A percentile compares a stretch with the other conserved stretches of the same genome.
phyloP scores from a whole-genome alignment of 805 yeast species.

The Metschnikowia picachoensis region DNA sequence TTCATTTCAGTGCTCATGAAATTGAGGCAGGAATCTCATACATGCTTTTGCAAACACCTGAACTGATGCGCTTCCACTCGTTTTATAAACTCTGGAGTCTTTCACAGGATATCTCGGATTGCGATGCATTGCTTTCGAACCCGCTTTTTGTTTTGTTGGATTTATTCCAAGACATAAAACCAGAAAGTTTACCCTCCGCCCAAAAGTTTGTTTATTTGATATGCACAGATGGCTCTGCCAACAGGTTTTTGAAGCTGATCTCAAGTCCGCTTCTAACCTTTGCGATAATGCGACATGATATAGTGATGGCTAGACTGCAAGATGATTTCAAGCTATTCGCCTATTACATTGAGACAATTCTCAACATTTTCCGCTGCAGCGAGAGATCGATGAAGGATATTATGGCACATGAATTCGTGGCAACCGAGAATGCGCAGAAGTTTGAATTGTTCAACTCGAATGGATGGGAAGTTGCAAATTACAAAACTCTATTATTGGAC shows the following conservation, averaged over 20 bases:
- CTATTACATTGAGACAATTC: conserved; percentile 55
- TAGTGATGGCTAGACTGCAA: conserved; percentile 27
- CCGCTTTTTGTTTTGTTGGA: conserved; percentile 71
- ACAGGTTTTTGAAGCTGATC: conserved; percentile 56
- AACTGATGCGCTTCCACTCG: conserved; percentile 40
- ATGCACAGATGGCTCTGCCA: conserved; percentile 50
- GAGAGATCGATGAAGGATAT: conserved; percentile 40
- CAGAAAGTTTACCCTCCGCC: conserved; percentile 26
- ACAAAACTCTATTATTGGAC: conserved; percentile 51
- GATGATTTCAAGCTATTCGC: conserved; percentile 64
- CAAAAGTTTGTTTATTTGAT: conserved; percentile 47
- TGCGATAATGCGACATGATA: conserved; percentile 29
- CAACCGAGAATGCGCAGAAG: conserved; percentile 44
- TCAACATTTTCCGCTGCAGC: conserved; percentile 49
- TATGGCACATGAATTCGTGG: conserved; percentile 57
- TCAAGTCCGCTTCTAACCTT: conserved; percentile 50
- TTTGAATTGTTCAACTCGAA: conserved; percentile 39
- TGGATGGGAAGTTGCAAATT: conserved; percentile 54
- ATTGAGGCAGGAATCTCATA: conserved; percentile 73
- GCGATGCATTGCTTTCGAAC: conserved; percentile 47
- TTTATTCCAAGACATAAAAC: conserved; percentile 16
- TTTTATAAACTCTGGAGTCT: conserved; percentile 74
- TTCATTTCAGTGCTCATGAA: conserved; percentile 47
- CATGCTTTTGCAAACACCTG: conserved; percentile 41
- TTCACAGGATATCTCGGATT: conserved; percentile 47